A percentile compares a stretch with the other conserved stretches of the same genome.
These are phyloP conservation scores for Emericellopsis atlantica DNA, from an alignment of 2,329 filamentous ascomycete species.

Conservation along the genomic window DNA sequence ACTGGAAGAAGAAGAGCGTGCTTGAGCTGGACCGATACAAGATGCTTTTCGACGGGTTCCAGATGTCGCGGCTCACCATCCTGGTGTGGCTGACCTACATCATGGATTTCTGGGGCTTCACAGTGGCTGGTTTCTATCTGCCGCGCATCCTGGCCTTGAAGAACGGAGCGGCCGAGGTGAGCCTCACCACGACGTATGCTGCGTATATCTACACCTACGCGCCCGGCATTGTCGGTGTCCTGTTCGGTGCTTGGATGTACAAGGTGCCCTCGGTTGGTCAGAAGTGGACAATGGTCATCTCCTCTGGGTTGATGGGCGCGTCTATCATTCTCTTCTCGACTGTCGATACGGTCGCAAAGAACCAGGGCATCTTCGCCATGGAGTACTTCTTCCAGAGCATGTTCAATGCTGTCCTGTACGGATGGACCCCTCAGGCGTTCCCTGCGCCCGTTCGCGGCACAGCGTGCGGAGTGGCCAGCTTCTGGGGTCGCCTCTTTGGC, in stretches of 20 bases:
- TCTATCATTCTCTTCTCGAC: constrained; percentile 32
- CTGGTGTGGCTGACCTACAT: constrained; percentile 23
- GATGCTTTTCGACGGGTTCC: constrained; percentile 17
- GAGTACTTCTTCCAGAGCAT: constrained; percentile 32
- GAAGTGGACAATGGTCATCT: constrained; percentile 30
- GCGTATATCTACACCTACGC: constrained; percentile 41
- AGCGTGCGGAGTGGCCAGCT: constrained; percentile 42
- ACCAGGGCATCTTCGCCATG: constrained; percentile 24
- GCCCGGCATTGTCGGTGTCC: constrained; percentile 35
- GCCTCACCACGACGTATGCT: constrained; percentile 33
- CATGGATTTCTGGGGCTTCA: constrained; percentile 24
- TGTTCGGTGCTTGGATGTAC: constrained; percentile 29
- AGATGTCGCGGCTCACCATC: constrained; percentile 21
- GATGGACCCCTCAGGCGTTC: constrained; percentile 44
- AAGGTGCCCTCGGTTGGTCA: constrained; percentile 23
- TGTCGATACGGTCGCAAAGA: constrained; percentile 22
- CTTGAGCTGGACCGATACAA: constrained; percentile 13
- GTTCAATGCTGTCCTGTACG: constrained; percentile 22
- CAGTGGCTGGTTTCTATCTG: constrained; percentile 26
- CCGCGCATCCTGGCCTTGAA: constrained; percentile 38
- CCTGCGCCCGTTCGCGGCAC: constrained; percentile 41
- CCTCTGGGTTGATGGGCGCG: constrained; percentile 27
- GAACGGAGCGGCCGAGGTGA: constrained; percentile 28
- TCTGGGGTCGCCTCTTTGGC: constrained; percentile 44
- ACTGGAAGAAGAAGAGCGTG: constrained; percentile 7